Base-by-base conservation (phyloP, 805 yeast species). In the Henningerozyma blattae region DNA sequence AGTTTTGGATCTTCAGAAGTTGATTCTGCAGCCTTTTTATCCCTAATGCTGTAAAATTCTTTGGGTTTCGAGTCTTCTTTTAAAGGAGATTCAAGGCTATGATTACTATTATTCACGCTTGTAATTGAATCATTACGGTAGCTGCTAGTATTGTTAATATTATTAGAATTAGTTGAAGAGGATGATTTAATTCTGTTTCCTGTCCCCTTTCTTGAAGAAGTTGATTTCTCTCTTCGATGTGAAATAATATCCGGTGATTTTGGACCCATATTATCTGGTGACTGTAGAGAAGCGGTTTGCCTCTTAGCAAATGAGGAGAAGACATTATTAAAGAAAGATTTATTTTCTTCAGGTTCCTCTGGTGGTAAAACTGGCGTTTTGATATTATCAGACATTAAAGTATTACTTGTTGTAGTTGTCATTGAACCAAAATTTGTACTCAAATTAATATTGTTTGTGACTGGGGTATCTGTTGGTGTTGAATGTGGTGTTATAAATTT, bases 1-100 rank as follows among this genome's bases (percentile, higher is more conserved):
- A 69, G 47, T 34, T 59, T 66, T 4, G 60, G 47, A 32, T 59
- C 56, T 28, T 42, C 54, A 3, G n/a, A n/a, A n/a, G n/a, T n/a
- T n/a, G n/a, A n/a, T n/a, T n/a, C n/a, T n/a, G 32, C 3, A 4
- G 40, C 37, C 8, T 29, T 41, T 12, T 37, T n/a, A n/a, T n/a
- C n/a, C n/a, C n/a, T n/a, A n/a, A n/a, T n/a, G n/a, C n/a, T n/a
- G n/a, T n/a, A n/a, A n/a, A n/a, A n/a, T n/a, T n/a, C n/a, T n/a
- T n/a, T n/a, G n/a, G n/a, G n/a, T n/a, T n/a, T n/a, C n/a, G n/a
- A n/a, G n/a, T n/a, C n/a, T n/a, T n/a, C n/a, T n/a, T n/a, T n/a
- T n/a, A n/a, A n/a, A n/a, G n/a, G n/a, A n/a, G n/a, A n/a, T n/a
- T n/a, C n/a, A n/a, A n/a, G n/a, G n/a, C n/a, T n/a, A 30, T 19